Evolutionary conservation across 2,329 filamentous ascomycete genomes (phyloP).

Genomic region (Fusarium piperis): DNA sequence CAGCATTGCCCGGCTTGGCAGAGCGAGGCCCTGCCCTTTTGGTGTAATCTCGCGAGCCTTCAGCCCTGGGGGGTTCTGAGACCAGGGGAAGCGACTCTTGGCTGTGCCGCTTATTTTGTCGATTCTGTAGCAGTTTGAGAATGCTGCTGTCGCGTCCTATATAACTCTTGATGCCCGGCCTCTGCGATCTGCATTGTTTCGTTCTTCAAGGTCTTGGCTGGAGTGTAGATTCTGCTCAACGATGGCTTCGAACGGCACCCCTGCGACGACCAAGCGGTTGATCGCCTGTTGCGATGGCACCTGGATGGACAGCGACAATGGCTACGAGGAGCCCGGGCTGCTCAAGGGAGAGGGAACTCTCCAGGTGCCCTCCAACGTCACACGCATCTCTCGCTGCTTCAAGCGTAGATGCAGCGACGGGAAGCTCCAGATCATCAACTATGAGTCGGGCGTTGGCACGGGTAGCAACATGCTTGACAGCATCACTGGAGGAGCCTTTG

Average conservation of each 20-base stretch:
- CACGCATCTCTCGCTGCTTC: conserved; percentile 67
- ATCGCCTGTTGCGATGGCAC: conserved; percentile 65
- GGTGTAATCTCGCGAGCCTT: conserved; percentile 15
- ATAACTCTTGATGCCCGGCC: neutral
- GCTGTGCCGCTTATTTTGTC: conserved; percentile 33
- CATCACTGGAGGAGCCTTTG: conserved; percentile 65
- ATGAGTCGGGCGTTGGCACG: conserved; percentile 69
- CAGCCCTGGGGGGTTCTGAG: conserved; percentile 25
- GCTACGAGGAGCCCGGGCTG: conserved; percentile 53
- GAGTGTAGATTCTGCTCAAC: neutral
- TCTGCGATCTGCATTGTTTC: neutral
- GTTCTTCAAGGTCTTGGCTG: neutral
- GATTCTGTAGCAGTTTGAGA: neutral
- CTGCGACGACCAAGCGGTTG: conserved; percentile 53
- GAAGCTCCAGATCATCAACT: conserved; percentile 67
- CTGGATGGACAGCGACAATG: conserved; percentile 64
- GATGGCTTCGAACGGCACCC: conserved; percentile 8
- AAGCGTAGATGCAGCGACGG: conserved; percentile 61
- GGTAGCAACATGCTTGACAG: conserved; percentile 59
- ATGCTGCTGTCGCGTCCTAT: neutral
- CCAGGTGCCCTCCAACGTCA: conserved; percentile 68
- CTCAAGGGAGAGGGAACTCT: conserved; percentile 51
- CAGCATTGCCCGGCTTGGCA: neutral
- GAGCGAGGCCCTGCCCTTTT: neutral
- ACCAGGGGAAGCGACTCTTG: conserved; percentile 32